phyloP scores from a whole-genome alignment of 345 rosid genomes.

The Turnera subulata region DNA sequence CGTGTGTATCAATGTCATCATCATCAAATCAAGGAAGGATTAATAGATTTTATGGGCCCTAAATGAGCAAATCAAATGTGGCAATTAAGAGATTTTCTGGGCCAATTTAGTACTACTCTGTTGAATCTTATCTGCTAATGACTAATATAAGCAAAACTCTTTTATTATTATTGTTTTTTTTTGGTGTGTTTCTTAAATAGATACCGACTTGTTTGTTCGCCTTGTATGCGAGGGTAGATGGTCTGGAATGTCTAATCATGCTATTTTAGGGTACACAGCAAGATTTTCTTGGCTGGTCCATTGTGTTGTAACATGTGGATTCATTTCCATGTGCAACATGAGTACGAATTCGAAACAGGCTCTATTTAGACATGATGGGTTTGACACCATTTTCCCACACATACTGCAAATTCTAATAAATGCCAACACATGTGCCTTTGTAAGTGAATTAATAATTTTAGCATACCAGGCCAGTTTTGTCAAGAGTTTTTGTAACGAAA shows the following conservation, averaged over 20 bases:
- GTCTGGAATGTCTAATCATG: neutral
- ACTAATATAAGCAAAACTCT: neutral
- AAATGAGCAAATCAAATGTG: neutral
- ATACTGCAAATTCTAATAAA: neutral
- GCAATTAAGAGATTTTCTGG: neutral
- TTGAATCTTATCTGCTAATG: neutral
- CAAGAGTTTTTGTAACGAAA: no score
- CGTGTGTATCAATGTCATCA: neutral
- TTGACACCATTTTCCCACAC: neutral
- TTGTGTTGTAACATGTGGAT: neutral
- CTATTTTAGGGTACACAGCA: neutral
- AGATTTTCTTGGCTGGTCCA: neutral
- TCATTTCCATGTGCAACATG: neutral
- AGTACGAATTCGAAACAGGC: neutral
- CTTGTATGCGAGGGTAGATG: neutral
- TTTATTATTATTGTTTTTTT: neutral
- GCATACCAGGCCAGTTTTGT: no score
- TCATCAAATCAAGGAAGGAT: neutral
- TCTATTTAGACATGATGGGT: neutral
- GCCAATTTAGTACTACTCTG: neutral
- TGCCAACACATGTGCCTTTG: neutral
- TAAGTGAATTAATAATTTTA: no score
- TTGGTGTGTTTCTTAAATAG: neutral
- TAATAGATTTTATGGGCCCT: neutral
- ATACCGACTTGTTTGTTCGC: neutral